Evolutionary conservation across 805 yeast genomes (phyloP).

Genomic region (Diddensiella transvaalensis): DNA sequence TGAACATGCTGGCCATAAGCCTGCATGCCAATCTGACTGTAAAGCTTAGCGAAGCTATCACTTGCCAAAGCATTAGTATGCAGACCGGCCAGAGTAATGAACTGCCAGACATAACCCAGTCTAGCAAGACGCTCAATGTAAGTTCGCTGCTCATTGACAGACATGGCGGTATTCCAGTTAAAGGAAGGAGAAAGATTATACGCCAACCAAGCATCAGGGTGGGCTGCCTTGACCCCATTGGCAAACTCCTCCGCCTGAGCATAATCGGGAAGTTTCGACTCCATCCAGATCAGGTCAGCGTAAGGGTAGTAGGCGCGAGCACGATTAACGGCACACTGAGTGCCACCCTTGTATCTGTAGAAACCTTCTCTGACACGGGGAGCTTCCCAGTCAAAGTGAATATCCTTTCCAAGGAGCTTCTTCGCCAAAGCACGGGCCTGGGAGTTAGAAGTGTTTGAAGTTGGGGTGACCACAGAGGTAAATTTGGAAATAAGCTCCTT

Average conservation of each 20-base stretch:
- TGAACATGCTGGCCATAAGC: slow-evolving; percentile 90
- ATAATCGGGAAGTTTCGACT: slow-evolving; percentile 90
- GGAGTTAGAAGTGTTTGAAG: slow-evolving; percentile 67
- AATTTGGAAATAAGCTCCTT: slow-evolving; percentile 61
- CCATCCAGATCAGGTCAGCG: slow-evolving; percentile 98
- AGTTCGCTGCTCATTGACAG: slow-evolving; percentile 79
- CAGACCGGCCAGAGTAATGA: slow-evolving; percentile 94
- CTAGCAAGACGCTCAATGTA: slow-evolving; percentile 81
- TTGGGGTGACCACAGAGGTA: slow-evolving; percentile 65
- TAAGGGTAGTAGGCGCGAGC: slow-evolving; percentile 94
- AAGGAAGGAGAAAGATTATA: slow-evolving; percentile 96
- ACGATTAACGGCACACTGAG: slow-evolving; percentile 95
- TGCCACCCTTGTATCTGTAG: slow-evolving; percentile 94
- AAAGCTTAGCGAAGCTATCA: slow-evolving; percentile 77
- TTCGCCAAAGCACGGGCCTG: slow-evolving; percentile 77
- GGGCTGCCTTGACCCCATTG: slow-evolving; percentile 75
- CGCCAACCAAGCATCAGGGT: slow-evolving; percentile 93
- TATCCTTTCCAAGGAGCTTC: slow-evolving; percentile 71
- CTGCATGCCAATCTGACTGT: slow-evolving; percentile 82
- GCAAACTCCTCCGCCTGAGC: slow-evolving; percentile 93
- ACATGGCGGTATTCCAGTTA: slow-evolving; percentile 97
- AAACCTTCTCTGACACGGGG: slow-evolving; percentile 96
- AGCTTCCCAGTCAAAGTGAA: slow-evolving; percentile 91
- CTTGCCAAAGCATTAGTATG: slow-evolving; percentile 93
- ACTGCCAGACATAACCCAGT: slow-evolving; percentile 96